Evolutionary conservation across 129 eudicot genomes (phyloP).

Genomic region (Smallanthus sonchifolius): DNA sequence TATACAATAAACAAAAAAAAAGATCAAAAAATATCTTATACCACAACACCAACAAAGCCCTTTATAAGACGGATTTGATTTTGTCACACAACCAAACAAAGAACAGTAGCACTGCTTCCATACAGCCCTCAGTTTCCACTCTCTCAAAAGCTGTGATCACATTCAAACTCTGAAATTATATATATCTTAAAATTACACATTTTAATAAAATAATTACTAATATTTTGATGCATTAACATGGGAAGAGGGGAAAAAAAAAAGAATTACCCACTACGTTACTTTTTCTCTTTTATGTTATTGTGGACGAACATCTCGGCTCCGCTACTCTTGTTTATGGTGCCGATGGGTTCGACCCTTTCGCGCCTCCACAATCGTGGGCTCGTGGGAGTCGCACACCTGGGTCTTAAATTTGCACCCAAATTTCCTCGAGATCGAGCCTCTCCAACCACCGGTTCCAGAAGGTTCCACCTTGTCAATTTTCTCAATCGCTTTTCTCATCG

Average conservation of each 20-base stretch:
- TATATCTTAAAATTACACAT: not conserved
- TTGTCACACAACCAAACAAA: constrained; percentile 34
- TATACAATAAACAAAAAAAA: not conserved
- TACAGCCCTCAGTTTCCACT: constrained; percentile 35
- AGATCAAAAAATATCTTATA: not conserved
- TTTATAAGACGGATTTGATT: not conserved
- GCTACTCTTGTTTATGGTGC: constrained; percentile 42
- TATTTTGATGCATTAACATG: not conserved
- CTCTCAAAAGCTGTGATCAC: constrained; percentile 42
- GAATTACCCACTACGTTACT: constrained; percentile 3
- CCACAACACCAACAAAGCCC: constrained; percentile 12
- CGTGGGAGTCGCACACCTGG: constrained; percentile 93
- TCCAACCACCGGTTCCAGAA: constrained; percentile 35
- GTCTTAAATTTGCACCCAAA: constrained; percentile 94
- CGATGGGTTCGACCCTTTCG: constrained; percentile 52
- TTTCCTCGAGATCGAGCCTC: constrained; percentile 40
- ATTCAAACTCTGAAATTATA: not conserved
- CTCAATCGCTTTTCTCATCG: constrained; percentile 73
- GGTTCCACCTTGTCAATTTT: constrained; percentile 54
- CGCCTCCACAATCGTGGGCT: constrained; percentile 52
- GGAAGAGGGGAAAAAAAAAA: not conserved
- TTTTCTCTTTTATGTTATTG: not conserved
- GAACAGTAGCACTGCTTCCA: constrained; percentile 18
- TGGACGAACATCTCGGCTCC: not conserved
- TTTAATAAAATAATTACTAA: not conserved